Evolutionary conservation across 495 filamentous ascomycete species (phyloP).

Genomic region (Aspergillus carlsbadensis): DNA sequence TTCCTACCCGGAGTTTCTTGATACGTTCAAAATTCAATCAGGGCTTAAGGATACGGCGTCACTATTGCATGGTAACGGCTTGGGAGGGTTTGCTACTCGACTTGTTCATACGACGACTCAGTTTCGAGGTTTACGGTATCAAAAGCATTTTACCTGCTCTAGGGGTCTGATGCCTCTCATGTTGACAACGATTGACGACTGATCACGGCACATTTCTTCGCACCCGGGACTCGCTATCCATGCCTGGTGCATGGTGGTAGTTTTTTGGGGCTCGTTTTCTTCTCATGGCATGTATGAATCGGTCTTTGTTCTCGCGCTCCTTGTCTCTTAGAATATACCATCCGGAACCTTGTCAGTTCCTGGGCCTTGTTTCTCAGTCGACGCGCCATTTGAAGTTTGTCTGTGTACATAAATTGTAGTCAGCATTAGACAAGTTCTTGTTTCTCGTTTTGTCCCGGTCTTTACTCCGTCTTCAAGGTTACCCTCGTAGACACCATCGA

Average conservation of each 20-base stretch:
- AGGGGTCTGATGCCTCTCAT: constrained; percentile 9
- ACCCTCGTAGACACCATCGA: no score
- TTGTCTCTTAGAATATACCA: constrained; percentile 43
- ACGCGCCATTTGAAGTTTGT: constrained; percentile 6
- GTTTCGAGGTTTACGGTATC: constrained; percentile 13
- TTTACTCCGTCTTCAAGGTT: no score
- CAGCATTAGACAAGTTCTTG: constrained; percentile 18
- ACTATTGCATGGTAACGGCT: constrained; percentile 20
- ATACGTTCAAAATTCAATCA: constrained; percentile 9
- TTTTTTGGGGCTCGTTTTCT: constrained; percentile 12
- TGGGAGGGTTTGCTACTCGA: constrained; percentile 12
- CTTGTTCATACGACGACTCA: constrained; percentile 11
- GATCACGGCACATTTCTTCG: constrained; percentile 20
- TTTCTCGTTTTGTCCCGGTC: no score
- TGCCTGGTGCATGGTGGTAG: constrained; percentile 34
- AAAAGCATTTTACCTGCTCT: constrained; percentile 17
- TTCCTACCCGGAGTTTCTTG: constrained; percentile 21
- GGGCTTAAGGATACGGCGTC: constrained; percentile 17
- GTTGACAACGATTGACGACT: constrained; percentile 19
- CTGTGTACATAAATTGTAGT: constrained; percentile 29
- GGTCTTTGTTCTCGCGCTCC: constrained; percentile 12
- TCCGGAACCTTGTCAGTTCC: constrained; percentile 27
- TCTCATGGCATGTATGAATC: constrained; percentile 23
- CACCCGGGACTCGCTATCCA: constrained; percentile 15
- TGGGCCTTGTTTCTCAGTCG: constrained; percentile 12